phyloP scores from a whole-genome alignment of 1,139 yeast genomes.

The Trichomonascaceae sp. region DNA sequence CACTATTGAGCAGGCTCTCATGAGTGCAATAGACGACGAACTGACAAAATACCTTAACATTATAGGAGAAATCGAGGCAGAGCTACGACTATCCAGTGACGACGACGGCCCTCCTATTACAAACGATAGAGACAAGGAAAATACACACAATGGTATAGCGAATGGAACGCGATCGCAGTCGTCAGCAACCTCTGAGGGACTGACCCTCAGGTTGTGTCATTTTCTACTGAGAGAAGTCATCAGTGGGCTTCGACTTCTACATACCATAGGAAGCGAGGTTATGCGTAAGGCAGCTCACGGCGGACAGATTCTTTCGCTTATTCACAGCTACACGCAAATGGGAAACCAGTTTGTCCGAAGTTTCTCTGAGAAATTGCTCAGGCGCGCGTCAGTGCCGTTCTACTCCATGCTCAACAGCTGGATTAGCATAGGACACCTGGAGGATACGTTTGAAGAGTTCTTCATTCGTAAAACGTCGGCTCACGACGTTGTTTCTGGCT shows the following conservation, averaged over 20 bases:
- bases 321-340: slow-evolving; percentile 40
- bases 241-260: slow-evolving; percentile 42
- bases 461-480: slow-evolving; percentile 32
- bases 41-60: slow-evolving; percentile 41
- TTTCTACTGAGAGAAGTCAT: slow-evolving; percentile 38
- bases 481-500: background rate
- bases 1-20: slow-evolving; percentile 49
- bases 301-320: slow-evolving; percentile 41
- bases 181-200: background rate
- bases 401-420: slow-evolving; percentile 49
- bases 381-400: slow-evolving; percentile 45
- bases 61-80: slow-evolving; percentile 40
- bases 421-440: slow-evolving; percentile 56
- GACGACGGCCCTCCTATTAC: background rate
- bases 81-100: slow-evolving; percentile 15
- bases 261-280: no score
- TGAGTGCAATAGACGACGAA: slow-evolving; percentile 41
- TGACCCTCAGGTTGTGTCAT: slow-evolving; percentile 29
- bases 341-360: slow-evolving; percentile 47
- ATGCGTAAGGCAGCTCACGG: no score
- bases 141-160: background rate
- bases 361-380: slow-evolving; percentile 35
- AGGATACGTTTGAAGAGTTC: slow-evolving; percentile 48
- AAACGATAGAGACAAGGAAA: background rate
- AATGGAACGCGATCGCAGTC: background rate